phyloP scores from a whole-genome alignment of 208 protist species.

The Borovskyia barvae region DNA sequence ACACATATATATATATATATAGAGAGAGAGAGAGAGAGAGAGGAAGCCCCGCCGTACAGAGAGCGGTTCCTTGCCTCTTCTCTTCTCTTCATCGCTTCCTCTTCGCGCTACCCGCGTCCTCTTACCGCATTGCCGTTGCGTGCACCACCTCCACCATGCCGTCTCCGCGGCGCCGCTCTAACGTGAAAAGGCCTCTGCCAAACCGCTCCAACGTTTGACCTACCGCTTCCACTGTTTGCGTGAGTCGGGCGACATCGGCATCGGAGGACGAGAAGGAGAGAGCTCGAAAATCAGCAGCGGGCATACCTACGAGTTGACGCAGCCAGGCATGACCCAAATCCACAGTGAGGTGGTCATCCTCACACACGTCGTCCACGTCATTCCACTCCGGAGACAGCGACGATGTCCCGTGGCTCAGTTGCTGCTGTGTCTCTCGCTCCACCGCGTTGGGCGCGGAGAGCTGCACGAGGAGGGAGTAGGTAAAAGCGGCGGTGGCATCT shows the following conservation, averaged over 20 bases:
- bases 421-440: slow-evolving; percentile 20
- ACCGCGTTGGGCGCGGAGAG: slow-evolving; percentile 33
- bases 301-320: slow-evolving; percentile 52
- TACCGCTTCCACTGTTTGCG: slow-evolving; percentile 38
- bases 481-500: neutral
- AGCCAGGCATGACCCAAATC: slow-evolving; percentile 73
- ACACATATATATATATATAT: too few relatives aligned
- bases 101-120: too few relatives aligned
- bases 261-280: slow-evolving; percentile 31
- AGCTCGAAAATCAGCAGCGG: slow-evolving; percentile 33
- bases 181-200: slow-evolving; percentile 35
- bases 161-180: slow-evolving; percentile 35
- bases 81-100: neutral
- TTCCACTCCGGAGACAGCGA: neutral
- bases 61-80: neutral
- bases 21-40: neutral
- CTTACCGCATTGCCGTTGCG: slow-evolving; percentile 8
- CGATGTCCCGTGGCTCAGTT: neutral
- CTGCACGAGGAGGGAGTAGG: slow-evolving; percentile 49
- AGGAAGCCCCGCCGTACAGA: neutral
- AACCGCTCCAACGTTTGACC: slow-evolving; percentile 48
- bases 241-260: slow-evolving; percentile 33
- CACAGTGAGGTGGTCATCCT: slow-evolving; percentile 32
- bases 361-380: neutral
- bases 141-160: slow-evolving; percentile 45